Conservation (phyloP, 495 filamentous ascomycete genomes). For the Hyaloscypha finlandica region DNA sequence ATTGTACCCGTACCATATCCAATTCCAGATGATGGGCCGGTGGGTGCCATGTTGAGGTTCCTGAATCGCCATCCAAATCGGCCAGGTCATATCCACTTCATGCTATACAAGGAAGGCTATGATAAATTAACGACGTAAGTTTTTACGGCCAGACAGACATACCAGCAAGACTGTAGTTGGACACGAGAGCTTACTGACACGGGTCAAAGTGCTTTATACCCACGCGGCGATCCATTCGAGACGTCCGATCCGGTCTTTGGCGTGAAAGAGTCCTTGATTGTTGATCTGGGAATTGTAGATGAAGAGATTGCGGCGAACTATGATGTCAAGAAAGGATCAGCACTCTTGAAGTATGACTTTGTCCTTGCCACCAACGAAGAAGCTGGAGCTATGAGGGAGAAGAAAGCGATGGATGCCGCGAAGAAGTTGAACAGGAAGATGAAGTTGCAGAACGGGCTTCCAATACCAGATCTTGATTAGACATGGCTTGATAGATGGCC, state of each 20-base stretch:
- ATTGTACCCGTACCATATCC: constrained; percentile 66
- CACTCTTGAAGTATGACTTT: constrained; percentile 72
- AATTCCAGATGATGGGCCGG: constrained; percentile 85
- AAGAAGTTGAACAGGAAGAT: constrained; percentile 67
- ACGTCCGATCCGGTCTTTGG: constrained; percentile 89
- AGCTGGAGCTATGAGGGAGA: constrained; percentile 62
- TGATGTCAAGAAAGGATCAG: constrained; percentile 65
- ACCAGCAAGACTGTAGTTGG: neutral
- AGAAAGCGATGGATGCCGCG: constrained; percentile 70
- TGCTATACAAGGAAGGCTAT: constrained; percentile 81
- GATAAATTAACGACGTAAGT: constrained; percentile 71
- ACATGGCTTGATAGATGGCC: neutral
- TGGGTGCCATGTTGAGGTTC: constrained; percentile 70
- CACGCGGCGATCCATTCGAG: constrained; percentile 82
- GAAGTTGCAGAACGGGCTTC: constrained; percentile 80
- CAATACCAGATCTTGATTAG: constrained; percentile 72
- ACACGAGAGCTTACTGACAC: neutral
- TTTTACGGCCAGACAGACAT: neutral
- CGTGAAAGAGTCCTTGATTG: constrained; percentile 78
- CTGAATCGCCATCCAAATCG: constrained; percentile 76
- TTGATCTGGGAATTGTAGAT: constrained; percentile 35
- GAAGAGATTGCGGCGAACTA: constrained; percentile 51
- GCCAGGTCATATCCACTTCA: constrained; percentile 89
- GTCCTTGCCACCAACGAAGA: constrained; percentile 67
- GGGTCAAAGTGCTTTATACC: constrained; percentile 63